These are phyloP conservation scores for Wickerhamiella sergipiensis DNA, from an alignment of 805 yeast species.

Conservation along the genomic window DNA sequence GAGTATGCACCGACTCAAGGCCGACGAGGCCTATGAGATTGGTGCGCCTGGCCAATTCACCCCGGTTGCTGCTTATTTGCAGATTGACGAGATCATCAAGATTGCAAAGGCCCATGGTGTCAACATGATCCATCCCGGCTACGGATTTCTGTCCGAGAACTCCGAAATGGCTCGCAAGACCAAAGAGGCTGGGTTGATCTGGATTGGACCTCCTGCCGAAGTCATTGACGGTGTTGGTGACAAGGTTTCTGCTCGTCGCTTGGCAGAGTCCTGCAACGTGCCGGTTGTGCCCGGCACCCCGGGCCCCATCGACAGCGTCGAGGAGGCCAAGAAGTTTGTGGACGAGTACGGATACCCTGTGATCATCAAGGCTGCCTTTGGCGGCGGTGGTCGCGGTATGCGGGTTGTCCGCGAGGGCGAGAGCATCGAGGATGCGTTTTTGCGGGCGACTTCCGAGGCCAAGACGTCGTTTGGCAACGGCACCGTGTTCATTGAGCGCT, in stretches of 20 bases:
- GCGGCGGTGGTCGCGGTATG: slow-evolving; percentile 99
- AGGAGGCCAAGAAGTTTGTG: slow-evolving; percentile 71
- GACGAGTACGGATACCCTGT: slow-evolving; percentile 84
- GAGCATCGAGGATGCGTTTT: slow-evolving; percentile 78
- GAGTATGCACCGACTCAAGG: slow-evolving; percentile 88
- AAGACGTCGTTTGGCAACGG: slow-evolving; percentile 95
- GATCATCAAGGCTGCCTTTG: slow-evolving; percentile 95
- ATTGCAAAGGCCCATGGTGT: slow-evolving; percentile 71
- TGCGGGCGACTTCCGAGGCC: slow-evolving; percentile 90
- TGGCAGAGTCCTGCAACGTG: slow-evolving; percentile 70
- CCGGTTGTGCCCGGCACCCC: slow-evolving; percentile 98
- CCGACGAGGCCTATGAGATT: slow-evolving; percentile 85
- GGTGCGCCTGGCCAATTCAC: slow-evolving; percentile 81
- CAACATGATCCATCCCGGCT: slow-evolving; percentile 86
- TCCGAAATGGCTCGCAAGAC: slow-evolving; percentile 89
- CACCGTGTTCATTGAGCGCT: slow-evolving; percentile 93
- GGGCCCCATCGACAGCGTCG: slow-evolving; percentile 77
- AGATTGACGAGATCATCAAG: slow-evolving; percentile 83
- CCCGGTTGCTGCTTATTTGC: slow-evolving; percentile 92
- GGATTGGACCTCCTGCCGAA: slow-evolving; percentile 86
- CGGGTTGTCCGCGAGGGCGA: slow-evolving; percentile 97
- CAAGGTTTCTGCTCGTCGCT: slow-evolving; percentile 83
- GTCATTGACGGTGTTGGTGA: slow-evolving; percentile 95
- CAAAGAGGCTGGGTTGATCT: slow-evolving; percentile 76
- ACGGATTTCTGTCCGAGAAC: slow-evolving; percentile 82